Evolutionary conservation across 2,329 filamentous ascomycete genomes (phyloP).

Genomic region (Arthroderma sp.): DNA sequence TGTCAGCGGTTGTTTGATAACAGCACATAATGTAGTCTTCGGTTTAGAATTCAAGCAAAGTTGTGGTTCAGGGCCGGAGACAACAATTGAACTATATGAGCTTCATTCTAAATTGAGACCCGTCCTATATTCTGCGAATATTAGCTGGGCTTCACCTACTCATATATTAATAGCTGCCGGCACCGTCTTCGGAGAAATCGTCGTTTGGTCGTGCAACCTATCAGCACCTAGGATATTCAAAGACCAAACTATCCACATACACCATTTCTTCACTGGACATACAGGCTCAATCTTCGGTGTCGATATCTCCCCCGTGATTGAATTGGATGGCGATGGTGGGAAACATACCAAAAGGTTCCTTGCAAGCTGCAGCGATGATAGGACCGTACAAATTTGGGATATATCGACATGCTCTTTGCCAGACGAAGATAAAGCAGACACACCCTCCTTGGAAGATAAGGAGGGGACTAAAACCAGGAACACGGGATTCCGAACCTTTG

Average conservation of each 20-base stretch:
- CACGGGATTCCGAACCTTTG: constrained; percentile 48
- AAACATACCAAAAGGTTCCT: constrained; percentile 47
- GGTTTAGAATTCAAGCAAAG: constrained; percentile 27
- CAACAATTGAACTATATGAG: constrained; percentile 21
- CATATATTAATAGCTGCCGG: constrained; percentile 68
- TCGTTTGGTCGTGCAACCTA: constrained; percentile 65
- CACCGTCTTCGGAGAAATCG: constrained; percentile 86
- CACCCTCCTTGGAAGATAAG: background rate
- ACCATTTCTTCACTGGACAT: constrained; percentile 53
- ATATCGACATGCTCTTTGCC: constrained; percentile 43
- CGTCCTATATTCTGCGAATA: constrained; percentile 73
- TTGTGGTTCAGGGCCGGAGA: constrained; percentile 6
- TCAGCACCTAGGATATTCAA: constrained; percentile 6
- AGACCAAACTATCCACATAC: constrained; percentile 27
- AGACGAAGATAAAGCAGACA: constrained; percentile 18
- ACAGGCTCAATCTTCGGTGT: constrained; percentile 93
- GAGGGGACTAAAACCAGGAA: constrained; percentile 24
- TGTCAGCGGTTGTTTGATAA: constrained; percentile 49
- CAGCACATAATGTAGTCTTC: constrained; percentile 74
- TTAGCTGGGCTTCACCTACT: constrained; percentile 47
- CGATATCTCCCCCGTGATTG: constrained; percentile 51
- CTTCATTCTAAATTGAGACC: constrained; percentile 50
- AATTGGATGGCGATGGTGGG: constrained; percentile 16
- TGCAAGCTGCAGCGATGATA: constrained; percentile 87
- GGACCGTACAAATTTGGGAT: constrained; percentile 81